Conservation (phyloP, 305 asterid species). For the Rubia balearica region DNA sequence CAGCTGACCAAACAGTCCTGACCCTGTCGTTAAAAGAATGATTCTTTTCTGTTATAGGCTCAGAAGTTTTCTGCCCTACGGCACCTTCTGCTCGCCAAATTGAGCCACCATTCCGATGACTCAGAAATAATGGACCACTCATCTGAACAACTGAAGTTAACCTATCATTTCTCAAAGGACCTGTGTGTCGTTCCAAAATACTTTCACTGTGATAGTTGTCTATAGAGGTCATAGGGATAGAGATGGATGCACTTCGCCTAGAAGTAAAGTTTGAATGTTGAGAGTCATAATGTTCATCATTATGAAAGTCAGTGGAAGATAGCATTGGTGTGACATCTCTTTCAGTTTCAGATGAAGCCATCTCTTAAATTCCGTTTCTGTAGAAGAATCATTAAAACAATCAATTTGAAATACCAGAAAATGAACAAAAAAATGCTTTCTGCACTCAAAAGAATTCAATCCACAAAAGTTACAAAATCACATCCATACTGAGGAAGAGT, state of each 20-base stretch:
- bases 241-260: slow-evolving; percentile 73
- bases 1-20: slow-evolving; percentile 30
- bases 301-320: slow-evolving; percentile 34
- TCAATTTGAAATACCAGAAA: background rate
- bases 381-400: background rate
- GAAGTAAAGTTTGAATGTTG: slow-evolving; percentile 30
- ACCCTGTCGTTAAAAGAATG: slow-evolving; percentile 34
- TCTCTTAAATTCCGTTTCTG: slow-evolving; percentile 20
- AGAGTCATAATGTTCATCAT: slow-evolving; percentile 32
- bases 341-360: slow-evolving; percentile 44
- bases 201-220: slow-evolving; percentile 42
- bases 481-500: background rate
- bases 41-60: slow-evolving; percentile 37
- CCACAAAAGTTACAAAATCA: background rate
- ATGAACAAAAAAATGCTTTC: background rate
- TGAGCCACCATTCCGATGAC: slow-evolving; percentile 35
- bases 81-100: slow-evolving; percentile 39
- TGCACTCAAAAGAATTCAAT: background rate
- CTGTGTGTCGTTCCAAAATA: slow-evolving; percentile 54
- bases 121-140: slow-evolving; percentile 54
- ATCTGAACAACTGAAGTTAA: slow-evolving; percentile 32
- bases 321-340: slow-evolving; percentile 61
- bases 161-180: slow-evolving; percentile 53
- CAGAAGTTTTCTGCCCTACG: slow-evolving; percentile 27
- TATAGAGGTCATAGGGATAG: slow-evolving; percentile 36